Conservation (phyloP, 768 basidiomycete genomes). For the Kwoniella sp. region DNA sequence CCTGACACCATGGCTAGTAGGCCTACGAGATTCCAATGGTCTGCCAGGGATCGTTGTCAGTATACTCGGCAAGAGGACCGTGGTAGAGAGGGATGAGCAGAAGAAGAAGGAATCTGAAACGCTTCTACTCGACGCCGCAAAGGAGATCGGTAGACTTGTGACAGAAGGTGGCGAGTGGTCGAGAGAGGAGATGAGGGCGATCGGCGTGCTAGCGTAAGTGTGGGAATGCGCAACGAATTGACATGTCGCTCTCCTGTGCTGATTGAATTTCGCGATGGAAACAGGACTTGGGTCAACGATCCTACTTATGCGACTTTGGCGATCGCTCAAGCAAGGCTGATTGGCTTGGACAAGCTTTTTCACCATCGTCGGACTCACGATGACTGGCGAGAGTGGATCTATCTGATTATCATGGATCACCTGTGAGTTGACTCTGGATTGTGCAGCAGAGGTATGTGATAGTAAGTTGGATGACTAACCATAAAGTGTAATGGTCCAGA, state of each 20-base stretch:
- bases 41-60: constrained; percentile 41
- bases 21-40: constrained; percentile 42
- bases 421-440: constrained; percentile 21
- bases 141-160: constrained; percentile 36
- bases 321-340: constrained; percentile 33
- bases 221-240: too few relatives aligned
- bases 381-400: constrained; percentile 54
- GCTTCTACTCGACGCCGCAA: constrained; percentile 18
- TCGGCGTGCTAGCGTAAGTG: constrained; percentile 46
- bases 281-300: constrained; percentile 47
- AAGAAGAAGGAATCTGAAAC: constrained; percentile 34
- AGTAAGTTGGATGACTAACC: too few relatives aligned
- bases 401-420: constrained; percentile 49
- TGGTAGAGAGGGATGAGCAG: constrained; percentile 31
- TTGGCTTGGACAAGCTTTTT: constrained; percentile 31
- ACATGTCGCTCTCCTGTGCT: not conserved
- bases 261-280: not conserved
- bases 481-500: constrained; percentile 13
- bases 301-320: constrained; percentile 29
- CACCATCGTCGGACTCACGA: constrained; percentile 31
- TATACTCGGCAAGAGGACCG: constrained; percentile 37
- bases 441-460: not conserved
- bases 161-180: constrained; percentile 32
- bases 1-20: constrained; percentile 50
- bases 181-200: constrained; percentile 44